A percentile compares a stretch with the other conserved stretches of the same genome.
These are phyloP conservation scores for Rhodotorula sp. DNA, from an alignment of 1,284 basidiomycete species.

Conservation along the genomic window DNA sequence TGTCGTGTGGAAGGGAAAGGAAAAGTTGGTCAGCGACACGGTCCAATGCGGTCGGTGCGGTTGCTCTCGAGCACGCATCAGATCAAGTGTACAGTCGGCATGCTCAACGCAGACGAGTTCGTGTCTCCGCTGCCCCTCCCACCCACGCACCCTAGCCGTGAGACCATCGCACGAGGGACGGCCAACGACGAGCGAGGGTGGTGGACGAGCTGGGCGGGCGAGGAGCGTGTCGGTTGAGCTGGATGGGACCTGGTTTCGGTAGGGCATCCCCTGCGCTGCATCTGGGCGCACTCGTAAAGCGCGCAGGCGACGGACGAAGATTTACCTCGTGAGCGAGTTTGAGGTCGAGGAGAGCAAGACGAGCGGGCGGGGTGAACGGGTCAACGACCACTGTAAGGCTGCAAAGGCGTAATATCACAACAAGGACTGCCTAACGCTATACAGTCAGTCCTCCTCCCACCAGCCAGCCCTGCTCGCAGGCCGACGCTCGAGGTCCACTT, in stretches of 20 bases:
- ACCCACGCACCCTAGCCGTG: neutral
- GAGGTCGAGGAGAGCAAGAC: neutral
- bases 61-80: slow-evolving; percentile 1
- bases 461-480: slow-evolving; percentile 32
- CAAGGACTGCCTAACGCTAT: too few relatives aligned
- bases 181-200: neutral
- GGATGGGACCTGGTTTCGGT: slow-evolving; percentile 8
- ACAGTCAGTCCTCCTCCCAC: slow-evolving; percentile 40
- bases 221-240: slow-evolving; percentile 4
- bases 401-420: neutral
- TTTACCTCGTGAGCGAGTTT: neutral
- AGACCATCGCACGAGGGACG: neutral
- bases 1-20: too few relatives aligned
- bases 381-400: neutral
- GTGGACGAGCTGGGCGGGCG: neutral
- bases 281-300: too few relatives aligned
- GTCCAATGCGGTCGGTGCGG: neutral
- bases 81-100: slow-evolving; percentile 28
- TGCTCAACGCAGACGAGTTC: slow-evolving; percentile 15
- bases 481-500: slow-evolving; percentile 14
- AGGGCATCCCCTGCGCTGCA: slow-evolving; percentile 2
- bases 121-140: too few relatives aligned
- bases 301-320: neutral
- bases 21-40: neutral
- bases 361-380: neutral